Evolutionary conservation across 805 yeast species (phyloP), one percentile per base, ranked within the genome.

Genomic region (Teunomyces atbi): DNA sequence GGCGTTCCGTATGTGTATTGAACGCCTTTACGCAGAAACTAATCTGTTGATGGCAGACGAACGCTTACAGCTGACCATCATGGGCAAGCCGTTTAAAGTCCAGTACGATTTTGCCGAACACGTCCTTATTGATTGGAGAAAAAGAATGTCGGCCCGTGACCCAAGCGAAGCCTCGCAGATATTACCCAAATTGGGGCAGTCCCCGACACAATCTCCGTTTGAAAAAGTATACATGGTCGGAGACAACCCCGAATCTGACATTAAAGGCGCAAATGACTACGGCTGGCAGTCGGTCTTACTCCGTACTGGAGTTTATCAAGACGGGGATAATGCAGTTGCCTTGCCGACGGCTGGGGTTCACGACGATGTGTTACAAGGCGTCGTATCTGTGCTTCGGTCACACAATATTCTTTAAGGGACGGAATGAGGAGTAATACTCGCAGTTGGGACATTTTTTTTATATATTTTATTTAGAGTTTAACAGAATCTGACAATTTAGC

Each of bases 171-270:
- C 54, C 7, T 49, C 52, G 3, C 72, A 71, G 45, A 52, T 61
- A 15, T 54, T 71, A 13, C 86, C 86, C 1, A 59, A 57, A 16
- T 63, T 83, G 45, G 76, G 79, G 23, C 55, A 53, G n/a, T 53
- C 74, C 2, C 71, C 72, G 1, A 43, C 21, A 13, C 47, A 50
- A 15, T 53, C 66, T 37, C 72, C 72, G 5, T 68, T 86, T 55
- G 68, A 72, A 30, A 65, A 76, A n/a, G 85, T 94, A 1, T 91
- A 76, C 67, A 94, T 94, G 99, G 89, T 94, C 29, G 99, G 99
- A 23, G 99, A 94, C 66, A 94, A 94, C 64, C 98, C 97, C 3
- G 94, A 84, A 23, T 81, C 90, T 42, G 99, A 94, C 62, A 94
- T 94, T 45, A 76, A 77, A 46, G 99, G 99, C 0, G 99, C 96